A percentile compares a stretch with the other conserved stretches of the same genome.
phyloP scores from a whole-genome alignment of 257 asterid species.

The Knoxia roxburghii region DNA sequence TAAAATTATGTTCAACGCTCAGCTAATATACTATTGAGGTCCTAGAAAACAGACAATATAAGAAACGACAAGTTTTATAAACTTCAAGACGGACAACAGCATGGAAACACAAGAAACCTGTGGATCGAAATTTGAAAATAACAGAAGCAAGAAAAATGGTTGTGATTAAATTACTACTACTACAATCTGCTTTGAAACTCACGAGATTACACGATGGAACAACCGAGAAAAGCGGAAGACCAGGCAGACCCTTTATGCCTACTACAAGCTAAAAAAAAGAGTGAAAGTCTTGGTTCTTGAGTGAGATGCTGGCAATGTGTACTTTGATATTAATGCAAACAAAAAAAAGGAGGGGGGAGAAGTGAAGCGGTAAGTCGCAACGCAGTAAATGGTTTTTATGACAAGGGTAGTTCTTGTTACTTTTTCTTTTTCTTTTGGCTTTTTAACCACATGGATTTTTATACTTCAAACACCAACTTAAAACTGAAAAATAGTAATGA shows the following conservation, averaged over 20 bases:
- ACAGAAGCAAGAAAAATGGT: slow-evolving; percentile 34
- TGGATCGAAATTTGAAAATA: slow-evolving; percentile 36
- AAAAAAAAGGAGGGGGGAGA: slow-evolving; percentile 2
- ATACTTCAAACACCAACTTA: too few species aligned
- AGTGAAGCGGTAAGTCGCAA: slow-evolving; percentile 15
- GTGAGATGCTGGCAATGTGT: slow-evolving; percentile 3
- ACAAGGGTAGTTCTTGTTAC: slow-evolving; percentile 18
- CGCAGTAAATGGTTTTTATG: slow-evolving; percentile 55
- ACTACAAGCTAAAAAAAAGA: not conserved
- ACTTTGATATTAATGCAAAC: slow-evolving; percentile 7
- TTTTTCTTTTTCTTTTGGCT: not conserved
- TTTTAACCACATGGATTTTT: too few species aligned
- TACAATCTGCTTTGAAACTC: slow-evolving; percentile 27
- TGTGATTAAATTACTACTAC: slow-evolving; percentile 9
- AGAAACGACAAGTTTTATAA: slow-evolving; percentile 42
- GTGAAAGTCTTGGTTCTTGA: not conserved
- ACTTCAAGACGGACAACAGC: slow-evolving; percentile 15
- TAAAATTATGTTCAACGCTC: slow-evolving; percentile 10
- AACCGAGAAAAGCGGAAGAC: slow-evolving; percentile 38
- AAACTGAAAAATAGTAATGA: too few species aligned
- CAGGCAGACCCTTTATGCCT: slow-evolving; percentile 14
- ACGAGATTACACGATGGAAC: slow-evolving; percentile 33
- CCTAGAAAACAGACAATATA: slow-evolving; percentile 28
- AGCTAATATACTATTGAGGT: slow-evolving; percentile 16
- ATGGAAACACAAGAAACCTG: slow-evolving; percentile 52